Evolutionary conservation across 2,329 filamentous ascomycete species (phyloP), one percentile per base, ranked within the genome.

Genomic region (Ceratocystis lukuohia): DNA sequence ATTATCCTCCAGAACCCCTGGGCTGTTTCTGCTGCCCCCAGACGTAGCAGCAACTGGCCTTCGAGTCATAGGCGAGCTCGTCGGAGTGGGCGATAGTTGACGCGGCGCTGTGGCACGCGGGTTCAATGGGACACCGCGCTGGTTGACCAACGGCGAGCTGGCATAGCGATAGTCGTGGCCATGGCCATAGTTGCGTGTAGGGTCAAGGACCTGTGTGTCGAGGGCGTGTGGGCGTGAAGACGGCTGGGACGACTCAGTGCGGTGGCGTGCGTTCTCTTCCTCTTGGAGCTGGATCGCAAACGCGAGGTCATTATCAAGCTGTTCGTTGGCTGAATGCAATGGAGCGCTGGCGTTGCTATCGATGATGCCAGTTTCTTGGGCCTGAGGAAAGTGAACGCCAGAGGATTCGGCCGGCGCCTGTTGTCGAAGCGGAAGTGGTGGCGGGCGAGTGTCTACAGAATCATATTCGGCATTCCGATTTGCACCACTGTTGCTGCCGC

Each of bases 271-370:
- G 69, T 96, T 91, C 74, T 97, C 93, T 73, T 96, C 91, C 72
- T 97, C 94, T 74, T 97, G 93, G 0, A 96, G 82, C 73, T 97
- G 94, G 5, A 99, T 80, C 0, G 93, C 92, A 2, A 97, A 80
- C 0, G 94, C 94, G 37, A 96, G 77, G 68, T 94, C 89, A 68
- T 92, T 85, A 71, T 96, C 92, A 76, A 96, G 85, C 78, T 95
- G 82, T 76, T 87, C 80, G 69, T 80, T 76, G 0, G 84, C 82
- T 0, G 82, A 83, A 85, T 84, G 86, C 1, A 77, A 78, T 30
- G 77, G 75, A 6, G 57, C 62, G 28, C 59, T 64, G 33, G 17
- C 4, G 28, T 28, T 30, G 33, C 61, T 7, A 8, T 45, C 44
- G 5, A 63, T 48, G 25, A 63, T 48, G 20, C 61, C 61, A 25